Conservation (phyloP, 805 yeast genomes). For the Metschnikowia continentalis region DNA sequence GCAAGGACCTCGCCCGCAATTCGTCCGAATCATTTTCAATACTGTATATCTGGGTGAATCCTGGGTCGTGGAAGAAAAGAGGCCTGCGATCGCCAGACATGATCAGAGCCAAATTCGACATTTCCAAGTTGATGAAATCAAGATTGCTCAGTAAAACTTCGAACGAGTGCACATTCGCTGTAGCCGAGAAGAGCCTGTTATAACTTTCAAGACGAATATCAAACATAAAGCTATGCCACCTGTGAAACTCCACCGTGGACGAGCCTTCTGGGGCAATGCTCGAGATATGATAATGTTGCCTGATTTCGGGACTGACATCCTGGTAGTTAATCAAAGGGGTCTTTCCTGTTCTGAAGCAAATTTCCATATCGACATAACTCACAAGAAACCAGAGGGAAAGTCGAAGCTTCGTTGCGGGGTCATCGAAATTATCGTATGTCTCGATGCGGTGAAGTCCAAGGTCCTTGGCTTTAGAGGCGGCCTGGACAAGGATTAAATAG, state of each 20-base stretch:
- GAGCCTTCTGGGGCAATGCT: background rate
- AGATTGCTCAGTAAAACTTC: conserved; percentile 20
- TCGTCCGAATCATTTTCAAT: conserved; percentile 5
- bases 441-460: conserved; percentile 55
- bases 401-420: conserved; percentile 19
- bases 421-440: conserved; percentile 27
- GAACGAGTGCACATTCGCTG: conserved; percentile 19
- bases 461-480: conserved; percentile 50
- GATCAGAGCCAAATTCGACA: conserved; percentile 22
- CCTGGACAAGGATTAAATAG: conserved; percentile 38
- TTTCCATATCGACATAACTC: conserved; percentile 42
- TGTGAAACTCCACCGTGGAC: background rate
- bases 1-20: conserved; percentile 19
- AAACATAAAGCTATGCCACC: conserved; percentile 8
- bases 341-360: conserved; percentile 43
- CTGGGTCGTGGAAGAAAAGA: conserved; percentile 10
- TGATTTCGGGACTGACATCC: conserved; percentile 25
- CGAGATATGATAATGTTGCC: background rate
- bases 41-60: conserved; percentile 3
- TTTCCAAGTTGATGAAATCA: conserved; percentile 26
- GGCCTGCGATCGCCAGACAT: conserved; percentile 18
- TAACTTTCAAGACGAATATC: conserved; percentile 29
- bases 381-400: conserved; percentile 48
- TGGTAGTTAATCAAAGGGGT: conserved; percentile 42
- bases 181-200: conserved; percentile 29